These are phyloP conservation scores for Polytrichum formosum DNA, from an alignment of 225 moss, liverwort and hornwort genomes.

Conservation along the genomic window DNA sequence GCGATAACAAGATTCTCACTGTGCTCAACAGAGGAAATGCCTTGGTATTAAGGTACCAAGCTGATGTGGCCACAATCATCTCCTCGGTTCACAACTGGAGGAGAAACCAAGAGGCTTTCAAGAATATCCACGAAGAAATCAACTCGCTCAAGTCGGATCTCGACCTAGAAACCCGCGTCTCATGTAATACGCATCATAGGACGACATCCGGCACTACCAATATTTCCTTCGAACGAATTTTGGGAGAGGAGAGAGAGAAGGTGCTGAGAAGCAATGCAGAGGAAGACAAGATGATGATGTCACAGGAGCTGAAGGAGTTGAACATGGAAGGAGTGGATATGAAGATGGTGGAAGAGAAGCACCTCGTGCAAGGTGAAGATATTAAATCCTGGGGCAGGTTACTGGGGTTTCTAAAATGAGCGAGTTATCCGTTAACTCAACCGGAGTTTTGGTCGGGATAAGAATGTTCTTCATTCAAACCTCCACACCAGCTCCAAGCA, in stretches of 20 bases:
- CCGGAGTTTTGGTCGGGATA: too few species aligned
- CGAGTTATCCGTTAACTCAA: too few species aligned
- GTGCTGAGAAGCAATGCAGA: slow-evolving; percentile 2
- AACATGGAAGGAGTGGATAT: background rate
- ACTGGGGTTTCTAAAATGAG: too few species aligned
- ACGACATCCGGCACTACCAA: background rate
- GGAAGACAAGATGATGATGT: slow-evolving; percentile 6
- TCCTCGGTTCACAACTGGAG: background rate
- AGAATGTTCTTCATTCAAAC: too few species aligned
- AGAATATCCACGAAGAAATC: slow-evolving; percentile 2
- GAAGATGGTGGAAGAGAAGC: background rate
- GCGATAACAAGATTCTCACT: background rate
- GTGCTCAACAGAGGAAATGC: slow-evolving; percentile 9
- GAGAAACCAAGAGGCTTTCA: slow-evolving; percentile 1
- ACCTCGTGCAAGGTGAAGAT: background rate
- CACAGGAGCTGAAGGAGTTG: background rate
- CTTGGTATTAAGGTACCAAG: background rate
- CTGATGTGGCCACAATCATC: background rate
- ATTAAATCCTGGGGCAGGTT: too few species aligned
- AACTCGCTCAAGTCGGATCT: background rate
- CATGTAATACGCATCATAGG: background rate
- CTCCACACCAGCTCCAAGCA: too few species aligned
- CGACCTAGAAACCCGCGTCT: too few species aligned
- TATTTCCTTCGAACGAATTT: background rate
- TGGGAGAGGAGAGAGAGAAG: background rate